These are phyloP conservation scores for Wickerhamomyces strasburgensis DNA, from an alignment of 805 yeast genomes.

Conservation along the genomic window DNA sequence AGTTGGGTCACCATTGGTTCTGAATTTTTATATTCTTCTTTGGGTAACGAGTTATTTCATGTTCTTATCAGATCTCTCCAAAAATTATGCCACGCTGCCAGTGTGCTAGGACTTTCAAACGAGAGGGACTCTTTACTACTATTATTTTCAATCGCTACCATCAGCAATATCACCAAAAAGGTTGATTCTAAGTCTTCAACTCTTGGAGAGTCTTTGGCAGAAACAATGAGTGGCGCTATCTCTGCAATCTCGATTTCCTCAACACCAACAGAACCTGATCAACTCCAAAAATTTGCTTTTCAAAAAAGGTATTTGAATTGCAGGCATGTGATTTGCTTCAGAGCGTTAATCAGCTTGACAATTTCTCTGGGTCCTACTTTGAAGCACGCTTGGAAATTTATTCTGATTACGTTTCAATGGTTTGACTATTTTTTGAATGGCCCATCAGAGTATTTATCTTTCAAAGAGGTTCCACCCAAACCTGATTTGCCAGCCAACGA, in stretches of 20 bases:
- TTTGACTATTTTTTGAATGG: conserved; percentile 68
- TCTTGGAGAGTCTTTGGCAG: conserved; percentile 48
- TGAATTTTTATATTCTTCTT: conserved; percentile 54
- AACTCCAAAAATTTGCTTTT: conserved; percentile 8
- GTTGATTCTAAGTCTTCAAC: conserved; percentile 31
- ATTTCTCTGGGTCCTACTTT: conserved; percentile 77
- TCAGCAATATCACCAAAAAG: conserved; percentile 35
- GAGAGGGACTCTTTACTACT: conserved; percentile 54
- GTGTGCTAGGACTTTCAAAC: conserved; percentile 53
- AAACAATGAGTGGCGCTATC: conserved; percentile 27
- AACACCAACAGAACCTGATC: conserved; percentile 7
- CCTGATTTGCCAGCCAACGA: conserved; percentile 43
- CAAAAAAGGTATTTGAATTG: conserved; percentile 49
- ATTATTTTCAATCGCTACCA: conserved; percentile 41
- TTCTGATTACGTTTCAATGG: conserved; percentile 72
- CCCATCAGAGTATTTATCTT: conserved; percentile 35
- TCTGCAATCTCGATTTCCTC: conserved; percentile 7
- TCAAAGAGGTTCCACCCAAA: conserved; percentile 37
- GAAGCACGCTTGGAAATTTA: conserved; percentile 58
- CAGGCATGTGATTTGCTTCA: conserved; percentile 67
- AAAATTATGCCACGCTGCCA: conserved; percentile 76
- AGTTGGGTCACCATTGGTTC: conserved; percentile 40
- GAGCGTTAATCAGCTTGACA: conserved; percentile 75
- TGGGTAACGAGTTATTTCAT: conserved; percentile 70
- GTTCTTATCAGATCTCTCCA: conserved; percentile 68